phyloP scores from a whole-genome alignment of 2,329 filamentous ascomycete species.

The Chrysosphaeria jannelii region DNA sequence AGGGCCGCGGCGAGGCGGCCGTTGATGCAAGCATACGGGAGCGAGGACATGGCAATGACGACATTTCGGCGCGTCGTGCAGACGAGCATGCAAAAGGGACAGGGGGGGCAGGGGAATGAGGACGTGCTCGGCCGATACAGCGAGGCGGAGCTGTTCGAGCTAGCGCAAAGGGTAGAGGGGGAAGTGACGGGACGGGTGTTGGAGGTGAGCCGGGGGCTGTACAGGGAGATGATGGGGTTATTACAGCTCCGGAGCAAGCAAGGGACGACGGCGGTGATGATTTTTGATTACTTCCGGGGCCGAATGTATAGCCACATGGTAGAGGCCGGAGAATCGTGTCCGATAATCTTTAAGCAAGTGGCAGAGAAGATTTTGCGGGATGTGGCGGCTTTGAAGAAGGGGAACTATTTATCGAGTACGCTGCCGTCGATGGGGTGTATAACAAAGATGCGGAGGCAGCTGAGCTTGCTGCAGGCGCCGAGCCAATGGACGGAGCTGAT shows the following conservation, averaged over 20 bases:
- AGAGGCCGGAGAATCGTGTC: conserved; percentile 5
- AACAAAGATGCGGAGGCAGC: conserved; percentile 9
- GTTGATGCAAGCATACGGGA: no score
- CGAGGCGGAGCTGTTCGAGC: background rate
- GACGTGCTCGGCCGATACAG: conserved; percentile 1
- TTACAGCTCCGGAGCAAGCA: conserved; percentile 6
- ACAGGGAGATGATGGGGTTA: conserved; percentile 7
- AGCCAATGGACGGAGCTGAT: conserved; percentile 9
- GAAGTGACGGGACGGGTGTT: background rate
- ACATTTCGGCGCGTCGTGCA: no score
- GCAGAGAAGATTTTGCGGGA: conserved; percentile 8
- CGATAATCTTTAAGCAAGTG: conserved; percentile 8
- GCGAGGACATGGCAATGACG: no score
- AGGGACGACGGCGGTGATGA: conserved; percentile 3
- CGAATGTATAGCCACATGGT: conserved; percentile 8
- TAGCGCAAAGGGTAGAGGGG: background rate
- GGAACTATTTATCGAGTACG: conserved; percentile 6
- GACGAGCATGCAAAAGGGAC: no score
- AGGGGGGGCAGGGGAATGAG: no score
- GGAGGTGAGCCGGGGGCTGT: conserved; percentile 5
- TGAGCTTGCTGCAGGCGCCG: conserved; percentile 9
- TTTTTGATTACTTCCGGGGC: conserved; percentile 9
- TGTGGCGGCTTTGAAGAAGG: conserved; percentile 8
- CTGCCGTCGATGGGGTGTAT: conserved; percentile 12
- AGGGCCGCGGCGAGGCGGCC: no score